These are phyloP conservation scores for Mucor mucedo DNA, from an alignment of 371 early-diverging fungal genomes.

Conservation along the genomic window DNA sequence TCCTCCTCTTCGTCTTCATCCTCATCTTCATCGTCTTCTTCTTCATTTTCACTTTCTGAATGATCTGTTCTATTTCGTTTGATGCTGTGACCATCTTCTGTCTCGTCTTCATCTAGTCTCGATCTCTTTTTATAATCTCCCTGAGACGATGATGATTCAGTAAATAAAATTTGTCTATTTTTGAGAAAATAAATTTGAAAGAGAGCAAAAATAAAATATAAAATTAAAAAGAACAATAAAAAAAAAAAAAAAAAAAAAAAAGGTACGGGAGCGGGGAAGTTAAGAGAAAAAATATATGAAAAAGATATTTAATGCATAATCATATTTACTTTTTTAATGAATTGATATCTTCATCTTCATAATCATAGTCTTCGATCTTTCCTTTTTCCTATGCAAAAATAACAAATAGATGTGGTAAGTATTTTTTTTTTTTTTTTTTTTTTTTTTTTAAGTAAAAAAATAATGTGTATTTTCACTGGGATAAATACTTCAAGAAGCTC, in stretches of 20 bases:
- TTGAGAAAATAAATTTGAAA: no score
- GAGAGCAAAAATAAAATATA: no score
- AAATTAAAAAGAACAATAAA: no score
- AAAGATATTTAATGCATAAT: not conserved
- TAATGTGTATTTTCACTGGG: no score
- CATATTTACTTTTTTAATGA: conserved; percentile 52
- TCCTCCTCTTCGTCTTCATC: conserved; percentile 20
- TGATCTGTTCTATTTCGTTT: conserved; percentile 8
- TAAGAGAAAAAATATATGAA: not conserved
- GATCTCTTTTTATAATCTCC: conserved; percentile 6
- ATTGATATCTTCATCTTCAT: conserved; percentile 50
- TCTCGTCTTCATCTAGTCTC: not conserved
- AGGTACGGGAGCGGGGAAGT: no score
- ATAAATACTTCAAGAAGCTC: conserved; percentile 50
- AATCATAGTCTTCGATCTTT: conserved; percentile 51
- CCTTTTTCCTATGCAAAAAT: conserved; percentile 48
- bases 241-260: not conserved
- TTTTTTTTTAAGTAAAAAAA: not conserved
- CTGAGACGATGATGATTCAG: conserved; percentile 20
- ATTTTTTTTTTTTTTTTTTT: not conserved
- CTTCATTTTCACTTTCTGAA: conserved; percentile 1
- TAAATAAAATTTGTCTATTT: conserved; percentile 33
- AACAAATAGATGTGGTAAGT: not conserved
- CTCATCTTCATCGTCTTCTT: conserved; percentile 14
- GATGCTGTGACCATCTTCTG: conserved; percentile 2